A percentile compares a stretch with the other conserved stretches of the same genome.
These are phyloP conservation scores for Carpinus viminea DNA, from an alignment of 306 rosid species.

Conservation along the genomic window DNA sequence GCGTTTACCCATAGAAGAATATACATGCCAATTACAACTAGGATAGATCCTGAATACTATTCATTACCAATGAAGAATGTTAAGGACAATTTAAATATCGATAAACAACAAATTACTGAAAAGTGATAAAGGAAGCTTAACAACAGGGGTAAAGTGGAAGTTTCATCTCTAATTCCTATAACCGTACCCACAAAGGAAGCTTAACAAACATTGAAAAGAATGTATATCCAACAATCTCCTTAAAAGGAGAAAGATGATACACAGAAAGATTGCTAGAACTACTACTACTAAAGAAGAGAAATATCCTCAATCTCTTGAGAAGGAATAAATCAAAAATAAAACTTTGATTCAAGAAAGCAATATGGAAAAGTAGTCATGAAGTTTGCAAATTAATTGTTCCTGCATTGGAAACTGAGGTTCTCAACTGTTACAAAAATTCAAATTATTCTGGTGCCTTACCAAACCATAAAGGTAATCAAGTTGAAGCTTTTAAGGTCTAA, in stretches of 20 bases:
- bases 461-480: not conserved
- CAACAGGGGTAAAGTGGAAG: too few species aligned
- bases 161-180: not conserved
- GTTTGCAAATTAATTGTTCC: not conserved
- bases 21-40: conserved; percentile 80
- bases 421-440: not conserved
- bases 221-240: not conserved
- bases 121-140: conserved; percentile 18
- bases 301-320: not conserved
- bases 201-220: too few species aligned
- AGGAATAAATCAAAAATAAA: not conserved
- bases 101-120: conserved; percentile 4
- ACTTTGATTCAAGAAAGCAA: conserved; percentile 10
- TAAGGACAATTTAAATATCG: conserved; percentile 10
- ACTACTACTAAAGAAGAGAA: not conserved
- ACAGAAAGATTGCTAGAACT: not conserved
- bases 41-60: conserved; percentile 70
- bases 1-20: conserved; percentile 73
- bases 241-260: not conserved
- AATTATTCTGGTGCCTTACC: not conserved
- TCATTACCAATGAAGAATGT: conserved; percentile 28
- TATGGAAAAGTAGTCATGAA: conserved; percentile 1
- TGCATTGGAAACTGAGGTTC: not conserved
- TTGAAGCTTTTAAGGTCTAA: not conserved
- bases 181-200: not conserved